Evolutionary conservation across 805 yeast genomes (phyloP).

Genomic region (Wickerhamomyces chaumierensis): DNA sequence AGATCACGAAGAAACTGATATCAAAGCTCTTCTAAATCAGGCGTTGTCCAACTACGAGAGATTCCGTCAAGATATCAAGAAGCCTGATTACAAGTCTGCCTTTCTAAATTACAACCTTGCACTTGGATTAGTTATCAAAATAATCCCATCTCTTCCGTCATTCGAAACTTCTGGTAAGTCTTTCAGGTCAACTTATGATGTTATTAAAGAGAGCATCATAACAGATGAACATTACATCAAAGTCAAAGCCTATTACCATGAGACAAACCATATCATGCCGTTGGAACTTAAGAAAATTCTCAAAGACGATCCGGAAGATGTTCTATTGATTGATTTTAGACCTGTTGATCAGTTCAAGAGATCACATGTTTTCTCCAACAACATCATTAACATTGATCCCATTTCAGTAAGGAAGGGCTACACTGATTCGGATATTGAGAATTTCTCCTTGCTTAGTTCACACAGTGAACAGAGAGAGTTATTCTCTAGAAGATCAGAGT

Average conservation of each 20-base stretch:
- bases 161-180: not conserved
- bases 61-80: too few species aligned
- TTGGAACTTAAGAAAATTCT: slow-evolving; percentile 2
- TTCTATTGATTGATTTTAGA: slow-evolving; percentile 67
- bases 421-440: slow-evolving; percentile 58
- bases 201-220: slow-evolving; percentile 1
- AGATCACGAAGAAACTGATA: too few species aligned
- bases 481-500: slow-evolving; percentile 42
- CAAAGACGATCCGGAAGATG: slow-evolving; percentile 7
- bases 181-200: not conserved
- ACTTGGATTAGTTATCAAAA: not conserved
- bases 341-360: slow-evolving; percentile 45
- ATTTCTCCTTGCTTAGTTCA: slow-evolving; percentile 41
- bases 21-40: too few species aligned
- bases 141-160: slow-evolving; percentile 4
- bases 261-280: not conserved
- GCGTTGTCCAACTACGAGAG: too few species aligned
- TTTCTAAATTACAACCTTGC: slow-evolving; percentile 8
- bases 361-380: slow-evolving; percentile 49
- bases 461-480: slow-evolving; percentile 42
- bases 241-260: not conserved
- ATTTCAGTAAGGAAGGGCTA: slow-evolving; percentile 36
- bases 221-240: too few species aligned
- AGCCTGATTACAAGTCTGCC: slow-evolving; percentile 9
- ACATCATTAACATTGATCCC: slow-evolving; percentile 72